These are phyloP conservation scores for Neofusicoccum parvum DNA, from an alignment of 2,329 filamentous ascomycete species.

Conservation along the genomic window DNA sequence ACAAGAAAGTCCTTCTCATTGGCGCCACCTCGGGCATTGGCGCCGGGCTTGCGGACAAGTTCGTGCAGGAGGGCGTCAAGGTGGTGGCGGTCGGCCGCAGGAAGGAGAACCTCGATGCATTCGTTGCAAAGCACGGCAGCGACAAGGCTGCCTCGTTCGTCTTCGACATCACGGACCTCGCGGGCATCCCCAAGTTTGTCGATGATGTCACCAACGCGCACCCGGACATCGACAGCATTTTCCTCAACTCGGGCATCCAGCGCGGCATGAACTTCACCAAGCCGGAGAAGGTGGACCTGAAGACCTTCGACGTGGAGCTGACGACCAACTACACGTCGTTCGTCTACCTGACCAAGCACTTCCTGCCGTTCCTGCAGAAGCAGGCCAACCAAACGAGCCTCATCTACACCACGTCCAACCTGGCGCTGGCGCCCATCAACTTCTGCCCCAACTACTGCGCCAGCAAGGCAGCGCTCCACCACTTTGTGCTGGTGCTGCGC, in stretches of 20 bases:
- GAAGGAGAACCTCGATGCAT: slow-evolving; percentile 53
- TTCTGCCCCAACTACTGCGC: slow-evolving; percentile 57
- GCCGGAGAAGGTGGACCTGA: slow-evolving; percentile 50
- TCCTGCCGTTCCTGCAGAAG: slow-evolving; percentile 53
- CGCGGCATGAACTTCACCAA: slow-evolving; percentile 53
- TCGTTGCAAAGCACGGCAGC: slow-evolving; percentile 49
- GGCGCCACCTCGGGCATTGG: slow-evolving; percentile 58
- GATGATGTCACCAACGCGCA: slow-evolving; percentile 46
- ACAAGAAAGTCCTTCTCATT: slow-evolving; percentile 57
- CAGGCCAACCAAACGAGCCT: slow-evolving; percentile 46
- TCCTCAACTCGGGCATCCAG: slow-evolving; percentile 59
- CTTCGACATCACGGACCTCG: slow-evolving; percentile 56
- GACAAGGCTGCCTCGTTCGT: slow-evolving; percentile 49
- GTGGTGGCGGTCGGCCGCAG: slow-evolving; percentile 55
- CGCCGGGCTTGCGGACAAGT: slow-evolving; percentile 51
- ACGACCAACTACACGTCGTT: slow-evolving; percentile 55
- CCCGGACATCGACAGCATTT: slow-evolving; percentile 55
- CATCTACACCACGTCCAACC: slow-evolving; percentile 53
- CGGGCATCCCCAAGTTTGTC: slow-evolving; percentile 50
- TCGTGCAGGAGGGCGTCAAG: slow-evolving; percentile 50
- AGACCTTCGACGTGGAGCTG: slow-evolving; percentile 48
- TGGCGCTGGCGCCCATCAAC: slow-evolving; percentile 53
- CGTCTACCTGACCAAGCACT: slow-evolving; percentile 52
- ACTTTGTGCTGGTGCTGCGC: slow-evolving; percentile 55
- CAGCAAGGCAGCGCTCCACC: slow-evolving; percentile 58